phyloP scores from a whole-genome alignment of 495 filamentous ascomycete genomes.

The Astrothelium macrocarpum region DNA sequence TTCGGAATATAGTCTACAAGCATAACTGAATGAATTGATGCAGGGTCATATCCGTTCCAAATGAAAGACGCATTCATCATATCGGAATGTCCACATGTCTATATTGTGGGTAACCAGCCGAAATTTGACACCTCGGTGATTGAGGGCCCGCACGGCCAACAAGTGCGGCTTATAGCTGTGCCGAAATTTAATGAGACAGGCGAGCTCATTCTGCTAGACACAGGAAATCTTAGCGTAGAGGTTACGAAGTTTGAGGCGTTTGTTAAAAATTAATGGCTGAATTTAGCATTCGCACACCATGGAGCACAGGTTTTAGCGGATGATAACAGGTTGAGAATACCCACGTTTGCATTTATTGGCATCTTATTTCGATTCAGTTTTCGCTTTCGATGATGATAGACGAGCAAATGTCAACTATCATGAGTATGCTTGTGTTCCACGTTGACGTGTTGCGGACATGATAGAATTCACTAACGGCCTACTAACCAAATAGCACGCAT shows the following conservation, averaged over 20 bases:
- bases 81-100: slow-evolving; percentile 77
- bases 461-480: neutral
- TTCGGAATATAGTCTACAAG: neutral
- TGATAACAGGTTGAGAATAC: neutral
- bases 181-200: slow-evolving; percentile 73
- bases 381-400: neutral
- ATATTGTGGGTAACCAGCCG: slow-evolving; percentile 81
- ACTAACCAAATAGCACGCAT: too few relatives aligned
- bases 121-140: slow-evolving; percentile 69
- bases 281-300: neutral
- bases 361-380: neutral
- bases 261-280: slow-evolving; percentile 19
- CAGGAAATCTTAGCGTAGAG: slow-evolving; percentile 70
- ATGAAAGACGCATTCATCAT: slow-evolving; percentile 80
- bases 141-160: slow-evolving; percentile 51
- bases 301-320: neutral
- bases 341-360: neutral
- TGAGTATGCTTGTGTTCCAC: neutral
- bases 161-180: slow-evolving; percentile 65
- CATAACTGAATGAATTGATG: neutral
- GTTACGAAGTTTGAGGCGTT: slow-evolving; percentile 56
- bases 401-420: neutral
- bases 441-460: neutral
- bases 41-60: slow-evolving; percentile 94
- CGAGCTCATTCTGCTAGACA: slow-evolving; percentile 76